These are phyloP conservation scores for Trichoderma semiorbis DNA, from an alignment of 2,329 filamentous ascomycete genomes.

Conservation along the genomic window DNA sequence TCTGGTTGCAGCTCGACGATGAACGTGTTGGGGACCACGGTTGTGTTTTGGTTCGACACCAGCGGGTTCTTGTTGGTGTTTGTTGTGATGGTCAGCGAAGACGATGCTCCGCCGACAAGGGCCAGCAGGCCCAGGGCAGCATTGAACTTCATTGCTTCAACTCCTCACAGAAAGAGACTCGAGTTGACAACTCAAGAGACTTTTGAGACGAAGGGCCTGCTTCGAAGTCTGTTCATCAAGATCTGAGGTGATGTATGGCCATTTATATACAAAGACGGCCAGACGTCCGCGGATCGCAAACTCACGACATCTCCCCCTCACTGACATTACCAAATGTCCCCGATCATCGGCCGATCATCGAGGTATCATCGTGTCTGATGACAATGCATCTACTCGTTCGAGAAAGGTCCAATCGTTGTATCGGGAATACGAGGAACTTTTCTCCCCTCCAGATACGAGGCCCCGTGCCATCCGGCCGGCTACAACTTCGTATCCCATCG, in stretches of 20 bases:
- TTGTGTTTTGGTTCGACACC: not conserved
- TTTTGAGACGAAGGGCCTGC: not conserved
- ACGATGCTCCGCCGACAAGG: not conserved
- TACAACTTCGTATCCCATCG: not conserved
- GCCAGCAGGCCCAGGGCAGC: not conserved
- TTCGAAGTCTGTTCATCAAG: not conserved
- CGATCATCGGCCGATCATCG: not conserved
- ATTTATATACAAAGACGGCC: not conserved
- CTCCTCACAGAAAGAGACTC: not conserved
- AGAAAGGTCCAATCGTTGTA: not conserved
- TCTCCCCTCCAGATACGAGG: not conserved
- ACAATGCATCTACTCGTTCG: not conserved
- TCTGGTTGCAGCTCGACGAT: conserved; percentile 17
- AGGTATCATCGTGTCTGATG: not conserved
- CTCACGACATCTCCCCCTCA: not conserved
- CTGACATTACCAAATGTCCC: not conserved
- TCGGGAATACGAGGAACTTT: not conserved
- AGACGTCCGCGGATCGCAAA: not conserved
- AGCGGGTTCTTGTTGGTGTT: not conserved
- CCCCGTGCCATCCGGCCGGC: not conserved
- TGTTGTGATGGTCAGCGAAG: not conserved
- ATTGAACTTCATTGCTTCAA: conserved; percentile 1
- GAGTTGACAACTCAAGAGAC: not conserved
- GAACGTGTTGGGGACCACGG: conserved; percentile 1
- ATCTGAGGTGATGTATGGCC: not conserved